These are phyloP conservation scores for Rhynchosporium secalis DNA, from an alignment of 2,329 filamentous ascomycete species.

Conservation along the genomic window DNA sequence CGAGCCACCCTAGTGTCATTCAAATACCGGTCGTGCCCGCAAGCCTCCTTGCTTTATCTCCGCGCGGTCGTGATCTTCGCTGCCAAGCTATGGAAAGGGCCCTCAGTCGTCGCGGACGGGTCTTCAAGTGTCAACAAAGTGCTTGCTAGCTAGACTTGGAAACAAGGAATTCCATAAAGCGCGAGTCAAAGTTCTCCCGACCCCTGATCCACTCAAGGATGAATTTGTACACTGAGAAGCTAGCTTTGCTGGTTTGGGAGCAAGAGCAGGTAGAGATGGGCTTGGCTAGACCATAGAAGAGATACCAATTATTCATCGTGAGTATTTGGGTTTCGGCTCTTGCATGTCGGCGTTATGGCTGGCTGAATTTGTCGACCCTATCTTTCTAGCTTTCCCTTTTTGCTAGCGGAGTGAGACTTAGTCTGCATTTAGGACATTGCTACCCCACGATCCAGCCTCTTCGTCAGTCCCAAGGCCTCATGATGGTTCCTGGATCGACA, in stretches of 20 bases:
- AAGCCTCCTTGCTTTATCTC: neutral
- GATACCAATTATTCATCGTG: neutral
- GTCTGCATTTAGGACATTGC: neutral
- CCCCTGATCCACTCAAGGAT: neutral
- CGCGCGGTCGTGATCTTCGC: neutral
- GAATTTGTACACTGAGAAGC: neutral
- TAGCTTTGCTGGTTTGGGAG: neutral
- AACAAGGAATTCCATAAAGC: neutral
- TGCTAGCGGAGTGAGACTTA: neutral
- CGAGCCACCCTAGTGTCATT: neutral
- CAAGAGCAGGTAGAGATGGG: neutral
- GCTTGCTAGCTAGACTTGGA: neutral
- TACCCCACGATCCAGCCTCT: slow-evolving; percentile 2
- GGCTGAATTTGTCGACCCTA: neutral
- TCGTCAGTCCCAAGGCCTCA: slow-evolving; percentile 7
- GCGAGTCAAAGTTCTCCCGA: neutral
- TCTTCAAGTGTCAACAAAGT: neutral
- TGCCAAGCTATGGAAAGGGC: neutral
- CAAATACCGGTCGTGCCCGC: neutral
- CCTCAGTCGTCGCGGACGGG: neutral
- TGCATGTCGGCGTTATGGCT: neutral
- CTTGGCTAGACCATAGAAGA: slow-evolving; percentile 4
- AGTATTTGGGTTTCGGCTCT: slow-evolving; percentile 1
- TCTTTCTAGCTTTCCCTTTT: neutral
- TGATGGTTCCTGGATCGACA: slow-evolving; percentile 5